Evolutionary conservation across 768 basidiomycete genomes (phyloP).

Genomic region (Boletellus emodensis): DNA sequence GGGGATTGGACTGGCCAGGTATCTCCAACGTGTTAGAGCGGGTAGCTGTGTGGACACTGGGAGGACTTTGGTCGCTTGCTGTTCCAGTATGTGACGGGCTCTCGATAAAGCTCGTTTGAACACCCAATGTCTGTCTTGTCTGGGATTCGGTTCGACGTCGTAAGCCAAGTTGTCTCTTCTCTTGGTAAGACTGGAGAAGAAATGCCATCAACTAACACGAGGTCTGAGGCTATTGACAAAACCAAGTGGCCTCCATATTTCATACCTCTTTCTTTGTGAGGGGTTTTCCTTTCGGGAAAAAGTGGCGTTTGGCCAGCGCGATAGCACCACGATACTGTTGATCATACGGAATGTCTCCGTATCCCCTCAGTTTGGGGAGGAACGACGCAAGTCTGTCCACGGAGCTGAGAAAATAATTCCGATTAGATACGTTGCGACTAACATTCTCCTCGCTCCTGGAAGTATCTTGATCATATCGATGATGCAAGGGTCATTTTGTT

Average conservation of each 20-base stretch:
- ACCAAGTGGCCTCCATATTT: background rate
- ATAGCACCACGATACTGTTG: constrained; percentile 26
- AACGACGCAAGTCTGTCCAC: constrained; percentile 22
- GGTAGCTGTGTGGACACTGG: background rate
- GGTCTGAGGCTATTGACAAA: background rate
- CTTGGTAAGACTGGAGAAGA: constrained; percentile 24
- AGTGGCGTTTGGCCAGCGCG: constrained; percentile 27
- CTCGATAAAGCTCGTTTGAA: constrained; percentile 19
- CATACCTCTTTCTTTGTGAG: constrained; percentile 27
- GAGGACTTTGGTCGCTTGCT: background rate
- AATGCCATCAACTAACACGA: constrained; percentile 18
- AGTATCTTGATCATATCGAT: constrained; percentile 25
- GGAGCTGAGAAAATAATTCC: background rate
- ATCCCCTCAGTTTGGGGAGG: constrained; percentile 28
- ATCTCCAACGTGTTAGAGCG: background rate
- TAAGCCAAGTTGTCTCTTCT: constrained; percentile 13
- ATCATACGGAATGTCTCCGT: constrained; percentile 25
- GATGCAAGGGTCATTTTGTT: constrained; percentile 8
- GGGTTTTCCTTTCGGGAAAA: constrained; percentile 20
- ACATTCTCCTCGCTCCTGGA: constrained; percentile 23
- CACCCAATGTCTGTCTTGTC: constrained; percentile 13
- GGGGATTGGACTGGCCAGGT: background rate
- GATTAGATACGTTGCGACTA: background rate
- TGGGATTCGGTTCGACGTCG: constrained; percentile 1
- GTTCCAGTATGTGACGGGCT: background rate